Conservation (phyloP, 805 yeast species). For the Metschnikowia proteae region DNA sequence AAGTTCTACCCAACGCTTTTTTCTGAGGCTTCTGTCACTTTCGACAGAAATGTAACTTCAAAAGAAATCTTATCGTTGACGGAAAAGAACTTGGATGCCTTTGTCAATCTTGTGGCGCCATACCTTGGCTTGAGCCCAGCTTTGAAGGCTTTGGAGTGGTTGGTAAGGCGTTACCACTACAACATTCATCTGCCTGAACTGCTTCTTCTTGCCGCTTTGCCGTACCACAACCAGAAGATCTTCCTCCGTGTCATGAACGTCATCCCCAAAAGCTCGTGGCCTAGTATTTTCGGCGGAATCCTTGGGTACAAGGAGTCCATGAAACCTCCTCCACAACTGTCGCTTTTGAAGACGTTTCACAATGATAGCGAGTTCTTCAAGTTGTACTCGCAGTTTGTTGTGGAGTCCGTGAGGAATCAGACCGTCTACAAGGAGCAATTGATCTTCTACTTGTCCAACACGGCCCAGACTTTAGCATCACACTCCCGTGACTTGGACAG, state of each 20-base stretch:
- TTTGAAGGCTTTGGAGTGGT: conserved; percentile 87
- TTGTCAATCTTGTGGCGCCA: conserved; percentile 70
- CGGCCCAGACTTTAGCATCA: conserved; percentile 67
- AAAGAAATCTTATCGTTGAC: conserved; percentile 73
- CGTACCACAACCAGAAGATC: conserved; percentile 72
- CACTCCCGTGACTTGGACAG: conserved; percentile 44
- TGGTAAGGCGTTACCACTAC: conserved; percentile 83
- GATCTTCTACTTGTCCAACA: conserved; percentile 72
- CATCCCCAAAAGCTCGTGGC: conserved; percentile 54
- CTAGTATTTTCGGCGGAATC: conserved; percentile 76
- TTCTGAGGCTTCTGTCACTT: conserved; percentile 70
- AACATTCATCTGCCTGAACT: conserved; percentile 77
- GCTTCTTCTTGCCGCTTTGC: conserved; percentile 66
- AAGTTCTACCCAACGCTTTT: conserved; percentile 71
- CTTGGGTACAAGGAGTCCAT: conserved; percentile 60
- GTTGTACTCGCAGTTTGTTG: conserved; percentile 56
- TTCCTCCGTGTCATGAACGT: conserved; percentile 76
- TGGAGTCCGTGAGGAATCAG: conserved; percentile 47
- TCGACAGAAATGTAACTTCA: conserved; percentile 81
- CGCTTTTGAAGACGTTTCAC: conserved; percentile 66
- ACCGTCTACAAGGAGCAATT: conserved; percentile 65
- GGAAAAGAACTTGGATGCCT: conserved; percentile 70
- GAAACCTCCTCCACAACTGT: conserved; percentile 60
- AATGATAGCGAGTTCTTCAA: conserved; percentile 65
- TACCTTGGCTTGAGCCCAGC: conserved; percentile 74